These are phyloP conservation scores for Jaenimonas drosophilae DNA, from an alignment of 208 protist species.

Conservation along the genomic window DNA sequence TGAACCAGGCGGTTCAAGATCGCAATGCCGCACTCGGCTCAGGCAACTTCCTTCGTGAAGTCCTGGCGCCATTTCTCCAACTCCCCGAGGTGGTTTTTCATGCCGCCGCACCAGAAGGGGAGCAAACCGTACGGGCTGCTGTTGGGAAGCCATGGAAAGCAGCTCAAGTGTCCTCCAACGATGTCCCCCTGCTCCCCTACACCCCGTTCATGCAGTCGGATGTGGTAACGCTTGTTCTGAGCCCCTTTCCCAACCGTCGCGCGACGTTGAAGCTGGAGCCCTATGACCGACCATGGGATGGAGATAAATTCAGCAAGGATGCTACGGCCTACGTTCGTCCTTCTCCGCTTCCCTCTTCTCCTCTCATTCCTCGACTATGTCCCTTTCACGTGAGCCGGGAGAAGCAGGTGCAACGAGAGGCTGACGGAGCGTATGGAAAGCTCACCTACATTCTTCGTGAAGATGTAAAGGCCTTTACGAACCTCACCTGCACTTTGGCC, in stretches of 20 bases:
- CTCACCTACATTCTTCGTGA: constrained; percentile 35
- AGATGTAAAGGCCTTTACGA: constrained; percentile 42
- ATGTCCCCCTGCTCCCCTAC: no score
- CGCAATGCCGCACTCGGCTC: no score
- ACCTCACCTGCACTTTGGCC: constrained; percentile 32
- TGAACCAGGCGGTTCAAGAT: no score
- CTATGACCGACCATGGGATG: constrained; percentile 28
- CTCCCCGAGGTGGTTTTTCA: no score
- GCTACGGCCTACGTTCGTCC: not conserved
- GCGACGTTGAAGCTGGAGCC: constrained; percentile 31
- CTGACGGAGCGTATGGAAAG: constrained; percentile 8
- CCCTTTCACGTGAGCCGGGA: not conserved
- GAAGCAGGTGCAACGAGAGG: not conserved
- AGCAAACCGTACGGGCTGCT: no score
- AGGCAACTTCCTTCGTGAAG: no score
- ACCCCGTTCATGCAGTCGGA: no score
- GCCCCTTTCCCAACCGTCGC: constrained; percentile 33
- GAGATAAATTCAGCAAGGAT: not conserved
- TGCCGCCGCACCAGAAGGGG: no score
- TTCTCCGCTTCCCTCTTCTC: not conserved
- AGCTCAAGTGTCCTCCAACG: no score
- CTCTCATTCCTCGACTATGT: not conserved
- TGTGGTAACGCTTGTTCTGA: no score
- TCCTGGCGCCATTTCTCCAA: no score
- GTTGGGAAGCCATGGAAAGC: no score